Evolutionary conservation across 2,329 filamentous ascomycete genomes (phyloP).

Genomic region (Diplodia seriata): DNA sequence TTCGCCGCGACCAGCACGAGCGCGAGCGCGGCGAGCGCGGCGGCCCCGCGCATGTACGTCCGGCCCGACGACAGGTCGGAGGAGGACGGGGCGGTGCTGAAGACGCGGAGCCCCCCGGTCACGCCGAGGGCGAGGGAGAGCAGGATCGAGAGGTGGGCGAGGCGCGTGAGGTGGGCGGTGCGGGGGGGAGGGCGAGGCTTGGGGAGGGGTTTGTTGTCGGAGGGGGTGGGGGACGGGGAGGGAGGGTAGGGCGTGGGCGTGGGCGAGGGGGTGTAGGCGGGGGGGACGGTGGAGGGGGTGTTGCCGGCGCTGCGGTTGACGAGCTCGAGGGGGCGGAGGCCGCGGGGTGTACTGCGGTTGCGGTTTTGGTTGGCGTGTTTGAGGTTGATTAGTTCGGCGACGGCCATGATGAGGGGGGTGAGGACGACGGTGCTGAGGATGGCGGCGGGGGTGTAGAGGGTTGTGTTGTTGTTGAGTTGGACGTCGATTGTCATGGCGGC

Average conservation of each 20-base stretch:
- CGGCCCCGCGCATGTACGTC: too few relatives aligned
- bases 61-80: not conserved
- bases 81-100: not conserved
- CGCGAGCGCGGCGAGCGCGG: too few relatives aligned
- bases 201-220: not conserved
- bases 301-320: too few relatives aligned
- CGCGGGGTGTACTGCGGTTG: too few relatives aligned
- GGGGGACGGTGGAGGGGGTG: too few relatives aligned
- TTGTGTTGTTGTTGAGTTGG: constrained; percentile 9
- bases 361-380: too few relatives aligned
- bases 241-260: too few relatives aligned
- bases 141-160: constrained; percentile 3
- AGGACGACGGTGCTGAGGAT: constrained; percentile 23
- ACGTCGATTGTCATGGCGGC: constrained; percentile 21
- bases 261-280: too few relatives aligned
- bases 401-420: constrained; percentile 14
- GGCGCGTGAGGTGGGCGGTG: not conserved
- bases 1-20: too few relatives aligned
- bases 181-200: not conserved
- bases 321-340: not conserved
- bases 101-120: constrained; percentile 11
- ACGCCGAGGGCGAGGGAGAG: constrained; percentile 5
- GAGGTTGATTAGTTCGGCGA: constrained; percentile 6
- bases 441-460: constrained; percentile 17
- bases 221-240: not conserved